Percentiles rank a stretch among this genome's conserved stretches.
Evolutionary conservation across 768 basidiomycete species (phyloP).

Genomic region (Hypholoma fasciculare): DNA sequence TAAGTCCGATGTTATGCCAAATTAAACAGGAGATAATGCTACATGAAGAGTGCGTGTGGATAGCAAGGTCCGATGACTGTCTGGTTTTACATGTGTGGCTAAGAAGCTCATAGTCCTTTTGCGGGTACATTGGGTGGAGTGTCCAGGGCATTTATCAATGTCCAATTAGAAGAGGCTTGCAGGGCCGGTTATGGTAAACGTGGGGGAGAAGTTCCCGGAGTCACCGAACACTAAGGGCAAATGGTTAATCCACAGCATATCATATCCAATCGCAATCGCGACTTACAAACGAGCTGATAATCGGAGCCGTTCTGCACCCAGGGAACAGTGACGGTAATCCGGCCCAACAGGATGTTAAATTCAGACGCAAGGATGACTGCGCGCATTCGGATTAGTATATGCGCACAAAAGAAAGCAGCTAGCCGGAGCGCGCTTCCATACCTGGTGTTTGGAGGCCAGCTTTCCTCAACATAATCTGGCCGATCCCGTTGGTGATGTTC

Average conservation of each 20-base stretch:
- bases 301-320: conserved; percentile 30
- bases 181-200: conserved; percentile 23
- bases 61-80: not conserved
- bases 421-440: conserved; percentile 10
- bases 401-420: not conserved
- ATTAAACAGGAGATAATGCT: no score
- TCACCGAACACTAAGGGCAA: conserved; percentile 46
- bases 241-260: not conserved
- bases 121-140: no score
- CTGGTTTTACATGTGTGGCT: no score
- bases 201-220: conserved; percentile 41
- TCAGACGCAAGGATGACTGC: conserved; percentile 30
- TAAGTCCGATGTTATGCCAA: not conserved
- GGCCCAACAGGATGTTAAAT: conserved; percentile 39
- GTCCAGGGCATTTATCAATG: no score
- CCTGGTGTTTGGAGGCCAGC: conserved; percentile 28
- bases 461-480: conserved; percentile 42
- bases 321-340: conserved; percentile 33
- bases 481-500: conserved; percentile 48
- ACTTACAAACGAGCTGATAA: conserved; percentile 42
- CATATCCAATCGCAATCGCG: not conserved
- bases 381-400: conserved; percentile 5
- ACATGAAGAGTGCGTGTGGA: no score
- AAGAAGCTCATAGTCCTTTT: no score
- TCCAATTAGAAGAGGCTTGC: no score